A percentile compares a stretch with the other conserved stretches of the same genome.
Conservation (phyloP, 805 yeast species). For the Pichia paraexigua region DNA sequence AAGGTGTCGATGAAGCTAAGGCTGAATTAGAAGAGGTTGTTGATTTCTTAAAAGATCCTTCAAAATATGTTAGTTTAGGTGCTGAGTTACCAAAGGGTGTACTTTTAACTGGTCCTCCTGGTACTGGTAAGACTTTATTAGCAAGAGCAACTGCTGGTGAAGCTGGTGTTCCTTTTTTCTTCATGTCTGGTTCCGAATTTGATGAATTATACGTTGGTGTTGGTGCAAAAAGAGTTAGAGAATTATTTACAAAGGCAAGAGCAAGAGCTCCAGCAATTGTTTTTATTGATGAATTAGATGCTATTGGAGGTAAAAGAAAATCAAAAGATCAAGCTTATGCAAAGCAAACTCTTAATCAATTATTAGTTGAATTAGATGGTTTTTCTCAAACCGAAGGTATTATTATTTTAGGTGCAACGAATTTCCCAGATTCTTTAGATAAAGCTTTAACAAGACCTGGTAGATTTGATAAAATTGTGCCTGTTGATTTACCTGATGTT, state of each 20-base stretch:
- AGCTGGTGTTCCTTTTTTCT: constrained; percentile 97
- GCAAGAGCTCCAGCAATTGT: constrained; percentile 95
- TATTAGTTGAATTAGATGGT: constrained; percentile 94
- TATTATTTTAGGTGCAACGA: constrained; percentile 95
- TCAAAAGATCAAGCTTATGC: constrained; percentile 98
- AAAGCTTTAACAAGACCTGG: constrained; percentile 98
- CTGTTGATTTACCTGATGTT: constrained; percentile 95
- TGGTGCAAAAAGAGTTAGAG: constrained; percentile 97
- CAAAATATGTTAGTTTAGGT: constrained; percentile 92
- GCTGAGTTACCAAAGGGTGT: constrained; percentile 98
- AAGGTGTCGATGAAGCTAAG: constrained; percentile 98
- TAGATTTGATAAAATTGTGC: constrained; percentile 90
- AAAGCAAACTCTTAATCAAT: constrained; percentile 92
- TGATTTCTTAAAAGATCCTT: constrained; percentile 94
- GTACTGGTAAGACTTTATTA: constrained; percentile 94
- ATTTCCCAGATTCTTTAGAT: constrained; percentile 94
- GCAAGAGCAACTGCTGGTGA: constrained; percentile 99
- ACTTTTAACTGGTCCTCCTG: constrained; percentile 95
- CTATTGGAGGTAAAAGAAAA: constrained; percentile 96
- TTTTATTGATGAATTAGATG: constrained; percentile 96
- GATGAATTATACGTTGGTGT: constrained; percentile 98
- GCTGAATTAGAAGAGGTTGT: constrained; percentile 96
- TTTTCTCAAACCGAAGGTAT: constrained; percentile 88
- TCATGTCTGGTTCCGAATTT: constrained; percentile 97
- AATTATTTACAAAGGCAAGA: constrained; percentile 85